Evolutionary conservation across 495 filamentous ascomycete genomes (phyloP), one percentile per base, ranked within the genome.

Genomic region (Hypoxylon fragiforme): DNA sequence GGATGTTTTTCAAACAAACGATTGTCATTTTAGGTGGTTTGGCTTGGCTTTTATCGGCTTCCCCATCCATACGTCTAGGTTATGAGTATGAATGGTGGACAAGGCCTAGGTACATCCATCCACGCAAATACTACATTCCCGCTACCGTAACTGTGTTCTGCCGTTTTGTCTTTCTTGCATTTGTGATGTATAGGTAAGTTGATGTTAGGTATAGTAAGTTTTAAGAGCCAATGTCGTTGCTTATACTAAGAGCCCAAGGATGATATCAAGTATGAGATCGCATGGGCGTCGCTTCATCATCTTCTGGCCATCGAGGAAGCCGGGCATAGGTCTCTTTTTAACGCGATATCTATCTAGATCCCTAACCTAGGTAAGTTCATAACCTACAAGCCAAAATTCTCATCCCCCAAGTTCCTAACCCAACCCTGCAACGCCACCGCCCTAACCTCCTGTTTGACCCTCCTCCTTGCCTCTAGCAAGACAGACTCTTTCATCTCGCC

Each of bases 371-470:
- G n/a, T 37, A 47, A 9, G 3, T 34, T n/a, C 3, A 13, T 21
- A 7, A 11, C 3, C 31, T 44, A 64, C 12, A 74, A 49, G 12
- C 19, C 48, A 21, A 78, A 79, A 2, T 21, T 57, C 7, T 79
- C 80, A 57, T 85, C 85, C 2, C 82, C 82, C 7, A 53, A 54
- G 63, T 88, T 89, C 44, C 69, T 68, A 3, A 77, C 60, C 86
- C 86, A 89, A 0, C 81, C 80, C 16, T 71, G 74, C 54, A 89
- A 54, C 6, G 76, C 78, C 11, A 65, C 50, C 7, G 47, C 49
- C 34, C 72, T 75, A 3, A 74, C 78, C n/a, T 77, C 73, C 3
- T 67, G 57, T 56, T 87, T 87, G 0, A 80, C 80, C 16, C 28
- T 31, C 37, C 68, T 69, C 47, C 86, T 66, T 0, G 49, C 58